These are phyloP conservation scores for Botryosphaeria dothidea DNA, from an alignment of 2,329 filamentous ascomycete genomes.

Conservation along the genomic window DNA sequence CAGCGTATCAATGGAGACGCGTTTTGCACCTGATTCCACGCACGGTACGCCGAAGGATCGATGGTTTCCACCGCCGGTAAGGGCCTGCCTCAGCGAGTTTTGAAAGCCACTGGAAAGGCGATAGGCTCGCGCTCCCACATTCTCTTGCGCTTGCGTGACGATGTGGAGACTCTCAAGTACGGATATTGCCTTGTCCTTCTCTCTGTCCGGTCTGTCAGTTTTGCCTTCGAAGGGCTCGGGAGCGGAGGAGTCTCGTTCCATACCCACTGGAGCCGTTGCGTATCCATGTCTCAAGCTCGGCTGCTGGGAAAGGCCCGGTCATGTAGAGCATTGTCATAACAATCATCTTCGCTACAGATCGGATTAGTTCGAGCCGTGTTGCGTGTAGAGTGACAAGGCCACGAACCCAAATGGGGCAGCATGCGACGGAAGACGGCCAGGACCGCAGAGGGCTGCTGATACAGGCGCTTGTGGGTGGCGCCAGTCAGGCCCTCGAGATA, in stretches of 20 bases:
- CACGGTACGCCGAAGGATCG: conserved; percentile 91
- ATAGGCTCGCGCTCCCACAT: conserved; percentile 68
- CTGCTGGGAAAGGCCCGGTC: conserved; percentile 74
- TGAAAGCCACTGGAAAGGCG: conserved; percentile 80
- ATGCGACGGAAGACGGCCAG: conserved; percentile 96
- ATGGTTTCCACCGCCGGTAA: conserved; percentile 83
- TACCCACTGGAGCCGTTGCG: conserved; percentile 64
- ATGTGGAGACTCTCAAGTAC: conserved; percentile 87
- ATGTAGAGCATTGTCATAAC: conserved; percentile 96
- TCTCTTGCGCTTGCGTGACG: conserved; percentile 58
- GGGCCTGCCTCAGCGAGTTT: conserved; percentile 77
- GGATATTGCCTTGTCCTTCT: conserved; percentile 81
- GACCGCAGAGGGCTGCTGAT: conserved; percentile 92
- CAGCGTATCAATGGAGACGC: conserved; percentile 67
- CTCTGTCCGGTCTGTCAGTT: conserved; percentile 46
- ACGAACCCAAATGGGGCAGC: conserved; percentile 82
- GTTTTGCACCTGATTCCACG: conserved; percentile 60
- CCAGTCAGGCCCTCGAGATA: conserved; percentile 91
- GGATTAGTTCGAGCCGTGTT: neutral
- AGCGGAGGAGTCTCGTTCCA: conserved; percentile 22
- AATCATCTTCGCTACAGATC: conserved; percentile 75
- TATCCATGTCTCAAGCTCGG: conserved; percentile 84
- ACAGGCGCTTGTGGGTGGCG: conserved; percentile 85
- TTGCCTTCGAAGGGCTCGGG: no score
- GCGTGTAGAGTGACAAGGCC: neutral